Conservation (phyloP, 169 alveolate species). For the Eimeria zaria region DNA sequence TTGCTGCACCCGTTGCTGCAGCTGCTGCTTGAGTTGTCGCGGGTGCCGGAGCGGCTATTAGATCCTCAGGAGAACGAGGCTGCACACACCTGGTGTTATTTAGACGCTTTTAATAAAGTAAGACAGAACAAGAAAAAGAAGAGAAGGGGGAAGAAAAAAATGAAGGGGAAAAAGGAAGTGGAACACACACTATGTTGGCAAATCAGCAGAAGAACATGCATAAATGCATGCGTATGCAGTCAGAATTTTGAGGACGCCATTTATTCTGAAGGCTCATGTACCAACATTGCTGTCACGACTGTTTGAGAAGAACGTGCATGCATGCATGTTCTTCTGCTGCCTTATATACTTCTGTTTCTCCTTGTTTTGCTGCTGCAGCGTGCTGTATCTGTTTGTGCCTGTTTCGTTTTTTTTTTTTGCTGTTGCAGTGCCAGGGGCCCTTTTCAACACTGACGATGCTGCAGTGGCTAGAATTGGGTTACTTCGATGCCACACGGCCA, state of each 20-base stretch:
- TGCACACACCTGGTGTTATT: conserved; percentile 81
- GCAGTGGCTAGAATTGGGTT: conserved; percentile 77
- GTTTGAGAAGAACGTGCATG: no score
- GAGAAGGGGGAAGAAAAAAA: no score
- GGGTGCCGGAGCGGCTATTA: conserved; percentile 40
- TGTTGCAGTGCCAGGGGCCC: conserved; percentile 81
- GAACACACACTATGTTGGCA: no score
- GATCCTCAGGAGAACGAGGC: conserved; percentile 70
- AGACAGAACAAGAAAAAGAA: background rate
- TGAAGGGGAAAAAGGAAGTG: no score
- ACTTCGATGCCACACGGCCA: conserved; percentile 78
- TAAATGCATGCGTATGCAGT: background rate
- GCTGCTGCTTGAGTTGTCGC: conserved; percentile 61
- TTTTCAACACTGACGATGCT: conserved; percentile 71
- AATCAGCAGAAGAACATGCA: background rate
- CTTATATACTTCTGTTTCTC: background rate
- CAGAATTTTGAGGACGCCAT: background rate
- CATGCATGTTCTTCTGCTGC: background rate
- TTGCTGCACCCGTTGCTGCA: background rate
- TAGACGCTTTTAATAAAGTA: conserved; percentile 73
- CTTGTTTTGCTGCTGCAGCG: conserved; percentile 29
- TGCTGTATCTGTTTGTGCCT: background rate
- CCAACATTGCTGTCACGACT: no score
- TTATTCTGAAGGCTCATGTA: background rate
- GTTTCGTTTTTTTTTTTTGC: background rate